Conservation (phyloP, 306 rosid genomes). For the Pyrus betulifolia region DNA sequence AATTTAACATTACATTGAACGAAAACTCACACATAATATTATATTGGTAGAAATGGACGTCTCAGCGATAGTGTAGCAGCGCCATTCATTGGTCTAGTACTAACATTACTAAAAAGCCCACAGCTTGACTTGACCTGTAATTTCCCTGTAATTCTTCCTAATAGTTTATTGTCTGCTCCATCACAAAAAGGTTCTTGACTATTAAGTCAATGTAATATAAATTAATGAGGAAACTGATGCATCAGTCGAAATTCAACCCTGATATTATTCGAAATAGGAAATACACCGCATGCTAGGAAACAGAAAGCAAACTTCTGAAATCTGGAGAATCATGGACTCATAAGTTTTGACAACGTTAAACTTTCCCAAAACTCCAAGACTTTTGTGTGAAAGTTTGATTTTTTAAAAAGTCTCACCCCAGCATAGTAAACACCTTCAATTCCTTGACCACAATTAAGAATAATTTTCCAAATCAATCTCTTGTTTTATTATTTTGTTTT, state of each 20-base stretch:
- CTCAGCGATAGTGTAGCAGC: no score
- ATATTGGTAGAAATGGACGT: no score
- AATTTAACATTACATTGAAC: no score
- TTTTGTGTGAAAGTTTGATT: background rate
- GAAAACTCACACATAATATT: background rate
- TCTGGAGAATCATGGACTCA: background rate
- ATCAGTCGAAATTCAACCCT: background rate
- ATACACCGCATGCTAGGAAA: background rate
- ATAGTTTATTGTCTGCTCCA: background rate
- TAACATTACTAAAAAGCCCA: background rate
- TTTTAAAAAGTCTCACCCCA: background rate
- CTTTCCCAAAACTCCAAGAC: background rate
- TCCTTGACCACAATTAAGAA: background rate
- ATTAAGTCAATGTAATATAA: background rate
- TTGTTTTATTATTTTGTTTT: background rate
- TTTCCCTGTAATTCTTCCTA: slow-evolving; percentile 7
- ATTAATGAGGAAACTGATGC: background rate
- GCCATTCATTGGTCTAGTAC: no score
- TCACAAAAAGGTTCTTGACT: background rate
- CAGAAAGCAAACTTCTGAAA: background rate
- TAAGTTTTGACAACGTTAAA: background rate
- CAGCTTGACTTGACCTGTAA: background rate
- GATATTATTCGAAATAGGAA: background rate
- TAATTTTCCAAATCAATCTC: background rate
- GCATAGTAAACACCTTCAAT: background rate